phyloP scores from a whole-genome alignment of 352 stramenopile genomes.

The Phytopythium cucurbitacearum region DNA sequence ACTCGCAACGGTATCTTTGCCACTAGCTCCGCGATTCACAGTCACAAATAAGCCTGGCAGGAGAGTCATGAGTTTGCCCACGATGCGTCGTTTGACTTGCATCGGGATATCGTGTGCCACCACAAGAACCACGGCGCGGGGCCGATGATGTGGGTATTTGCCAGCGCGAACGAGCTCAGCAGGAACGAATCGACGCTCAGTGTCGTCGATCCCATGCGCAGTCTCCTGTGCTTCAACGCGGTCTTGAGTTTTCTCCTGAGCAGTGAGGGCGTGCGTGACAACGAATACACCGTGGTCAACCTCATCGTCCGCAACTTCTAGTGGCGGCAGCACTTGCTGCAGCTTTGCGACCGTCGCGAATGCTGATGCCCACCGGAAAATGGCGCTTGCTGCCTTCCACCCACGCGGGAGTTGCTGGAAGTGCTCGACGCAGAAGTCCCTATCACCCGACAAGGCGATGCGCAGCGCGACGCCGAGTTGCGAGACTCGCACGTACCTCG shows the following conservation, averaged over 20 bases:
- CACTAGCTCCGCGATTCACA: constrained; percentile 36
- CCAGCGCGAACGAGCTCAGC: constrained; percentile 29
- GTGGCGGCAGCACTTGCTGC: constrained; percentile 32
- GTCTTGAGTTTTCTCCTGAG: constrained; percentile 33
- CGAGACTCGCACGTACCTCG: constrained; percentile 25
- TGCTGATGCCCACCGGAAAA: constrained; percentile 54
- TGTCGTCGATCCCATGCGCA: constrained; percentile 19
- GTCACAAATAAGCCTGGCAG: constrained; percentile 75
- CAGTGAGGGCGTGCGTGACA: constrained; percentile 25
- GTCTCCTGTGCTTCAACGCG: constrained; percentile 27
- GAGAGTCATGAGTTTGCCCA: constrained; percentile 29
- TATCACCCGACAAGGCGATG: constrained; percentile 48
- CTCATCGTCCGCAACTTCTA: not conserved
- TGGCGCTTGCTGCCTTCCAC: constrained; percentile 39
- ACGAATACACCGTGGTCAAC: constrained; percentile 22
- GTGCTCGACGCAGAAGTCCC: constrained; percentile 38
- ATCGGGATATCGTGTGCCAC: constrained; percentile 63
- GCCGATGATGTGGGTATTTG: constrained; percentile 25
- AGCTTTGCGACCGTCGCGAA: constrained; percentile 38
- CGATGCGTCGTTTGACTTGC: constrained; percentile 24
- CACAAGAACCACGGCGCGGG: constrained; percentile 62
- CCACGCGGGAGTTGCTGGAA: constrained; percentile 42
- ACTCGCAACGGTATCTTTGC: not conserved
- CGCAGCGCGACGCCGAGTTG: constrained; percentile 23
- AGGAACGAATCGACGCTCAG: constrained; percentile 60